A percentile compares a stretch with the other conserved stretches of the same genome.
These are phyloP conservation scores for Trichoderma endophyticum DNA, from an alignment of 2,329 filamentous ascomycete genomes.

Conservation along the genomic window DNA sequence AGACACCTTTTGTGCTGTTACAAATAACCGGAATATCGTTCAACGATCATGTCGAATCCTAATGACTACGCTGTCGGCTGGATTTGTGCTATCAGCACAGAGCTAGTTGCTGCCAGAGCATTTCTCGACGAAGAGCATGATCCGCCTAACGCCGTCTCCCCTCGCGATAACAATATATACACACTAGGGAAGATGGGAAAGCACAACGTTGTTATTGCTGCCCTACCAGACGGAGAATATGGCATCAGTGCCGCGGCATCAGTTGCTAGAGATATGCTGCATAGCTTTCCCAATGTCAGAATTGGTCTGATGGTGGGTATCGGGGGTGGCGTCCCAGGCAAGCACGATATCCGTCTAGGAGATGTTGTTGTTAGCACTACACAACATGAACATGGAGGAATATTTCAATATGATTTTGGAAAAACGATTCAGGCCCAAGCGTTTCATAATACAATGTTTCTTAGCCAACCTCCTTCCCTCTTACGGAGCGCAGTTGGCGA, in stretches of 20 bases:
- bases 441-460: neutral
- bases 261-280: neutral
- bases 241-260: neutral
- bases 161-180: neutral
- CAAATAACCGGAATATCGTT: too few species aligned
- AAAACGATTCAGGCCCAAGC: neutral
- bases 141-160: neutral
- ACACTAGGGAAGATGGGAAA: neutral
- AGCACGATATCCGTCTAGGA: neutral
- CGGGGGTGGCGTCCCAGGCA: neutral
- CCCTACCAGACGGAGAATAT: neutral
- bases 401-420: neutral
- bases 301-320: neutral
- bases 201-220: neutral
- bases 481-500: neutral
- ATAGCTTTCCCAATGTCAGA: neutral
- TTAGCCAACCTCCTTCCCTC: accelerated
- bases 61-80: neutral
- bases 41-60: neutral
- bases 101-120: neutral
- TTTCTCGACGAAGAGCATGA: neutral
- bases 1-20: too few species aligned
- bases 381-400: neutral
- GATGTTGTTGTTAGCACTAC: neutral
- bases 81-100: neutral